These are phyloP conservation scores for Lophiotrema nucula DNA, from an alignment of 495 filamentous ascomycete genomes.

Conservation along the genomic window DNA sequence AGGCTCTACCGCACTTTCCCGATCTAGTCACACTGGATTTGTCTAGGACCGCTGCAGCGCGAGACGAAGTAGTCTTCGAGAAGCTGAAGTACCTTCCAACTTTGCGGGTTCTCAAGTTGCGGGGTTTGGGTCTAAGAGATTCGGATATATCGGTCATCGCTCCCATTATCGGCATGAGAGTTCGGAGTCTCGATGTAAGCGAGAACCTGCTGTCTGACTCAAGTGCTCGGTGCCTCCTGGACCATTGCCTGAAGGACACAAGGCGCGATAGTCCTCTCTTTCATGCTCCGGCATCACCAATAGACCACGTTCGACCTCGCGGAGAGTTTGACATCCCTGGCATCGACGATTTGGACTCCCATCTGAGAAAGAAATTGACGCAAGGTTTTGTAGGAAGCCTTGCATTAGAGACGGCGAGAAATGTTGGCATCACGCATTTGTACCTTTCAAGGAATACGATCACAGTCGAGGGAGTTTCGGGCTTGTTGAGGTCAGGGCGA, in stretches of 20 bases:
- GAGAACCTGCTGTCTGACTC: conserved; percentile 60
- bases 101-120: conserved; percentile 60
- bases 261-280: not conserved
- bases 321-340: conserved; percentile 36
- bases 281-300: conserved; percentile 1
- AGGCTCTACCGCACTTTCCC: conserved; percentile 55
- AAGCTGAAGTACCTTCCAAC: conserved; percentile 43
- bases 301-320: conserved; percentile 31
- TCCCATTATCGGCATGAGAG: conserved; percentile 50
- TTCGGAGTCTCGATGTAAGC: conserved; percentile 60
- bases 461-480: conserved; percentile 54
- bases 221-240: conserved; percentile 52
- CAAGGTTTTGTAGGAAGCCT: conserved; percentile 50
- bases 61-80: conserved; percentile 52
- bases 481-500: conserved; percentile 50
- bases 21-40: conserved; percentile 60
- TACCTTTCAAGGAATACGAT: conserved; percentile 49
- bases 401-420: conserved; percentile 54
- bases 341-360: conserved; percentile 50
- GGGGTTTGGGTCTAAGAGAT: conserved; percentile 57
- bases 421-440: conserved; percentile 58
- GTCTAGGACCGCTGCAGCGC: conserved; percentile 57
- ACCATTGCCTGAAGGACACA: conserved; percentile 47
- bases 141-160: conserved; percentile 54
- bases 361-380: conserved; percentile 50